These are phyloP conservation scores for Plasmopara viticola DNA, from an alignment of 352 stramenopile genomes.

Conservation along the genomic window DNA sequence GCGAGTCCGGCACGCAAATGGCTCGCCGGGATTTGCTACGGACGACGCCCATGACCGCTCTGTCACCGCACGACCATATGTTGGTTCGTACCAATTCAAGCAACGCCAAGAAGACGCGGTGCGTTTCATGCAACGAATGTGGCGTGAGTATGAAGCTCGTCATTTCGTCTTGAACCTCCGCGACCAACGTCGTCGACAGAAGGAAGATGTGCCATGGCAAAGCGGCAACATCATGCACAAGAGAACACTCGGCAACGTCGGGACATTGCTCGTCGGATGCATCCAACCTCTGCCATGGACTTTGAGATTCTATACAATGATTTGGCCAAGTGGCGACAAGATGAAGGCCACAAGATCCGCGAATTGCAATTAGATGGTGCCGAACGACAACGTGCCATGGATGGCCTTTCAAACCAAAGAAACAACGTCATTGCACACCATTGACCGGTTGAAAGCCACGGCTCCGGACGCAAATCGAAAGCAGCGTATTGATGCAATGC, in stretches of 20 bases:
- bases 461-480: slow-evolving; percentile 67
- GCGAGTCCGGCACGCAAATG: no score
- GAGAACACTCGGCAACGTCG: no score
- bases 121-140: slow-evolving; percentile 87
- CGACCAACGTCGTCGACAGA: slow-evolving; percentile 27
- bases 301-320: slow-evolving; percentile 93
- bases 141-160: slow-evolving; percentile 71
- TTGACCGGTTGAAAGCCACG: slow-evolving; percentile 84
- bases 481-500: slow-evolving; percentile 81
- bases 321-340: slow-evolving; percentile 87
- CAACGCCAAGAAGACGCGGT: no score
- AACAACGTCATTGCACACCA: slow-evolving; percentile 82
- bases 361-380: slow-evolving; percentile 41
- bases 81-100: slow-evolving; percentile 86
- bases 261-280: slow-evolving; percentile 87
- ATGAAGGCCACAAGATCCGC: slow-evolving; percentile 77
- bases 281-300: slow-evolving; percentile 74
- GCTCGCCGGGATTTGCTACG: no score
- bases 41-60: slow-evolving; percentile 59
- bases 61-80: slow-evolving; percentile 72
- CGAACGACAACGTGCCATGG: no score
- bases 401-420: slow-evolving; percentile 70
- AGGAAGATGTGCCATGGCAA: slow-evolving; percentile 34
- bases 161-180: slow-evolving; percentile 42
- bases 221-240: no score